Evolutionary conservation across 768 basidiomycete species (phyloP).

Genomic region (Baorangia bicolor): DNA sequence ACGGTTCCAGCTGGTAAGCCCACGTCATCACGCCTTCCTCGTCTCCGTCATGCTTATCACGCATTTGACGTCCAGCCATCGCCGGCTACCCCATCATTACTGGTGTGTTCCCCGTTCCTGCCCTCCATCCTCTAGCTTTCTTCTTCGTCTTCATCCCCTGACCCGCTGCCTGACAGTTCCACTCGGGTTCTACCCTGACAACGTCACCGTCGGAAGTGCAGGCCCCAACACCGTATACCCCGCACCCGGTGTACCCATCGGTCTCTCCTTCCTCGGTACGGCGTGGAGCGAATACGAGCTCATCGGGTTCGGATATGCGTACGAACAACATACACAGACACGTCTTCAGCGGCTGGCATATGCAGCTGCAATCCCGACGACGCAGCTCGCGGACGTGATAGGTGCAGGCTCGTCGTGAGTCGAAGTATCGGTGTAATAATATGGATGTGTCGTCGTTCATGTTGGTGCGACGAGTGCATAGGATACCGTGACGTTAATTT

Average conservation of each 20-base stretch:
- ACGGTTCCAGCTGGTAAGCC: constrained; percentile 21
- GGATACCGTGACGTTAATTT: neutral
- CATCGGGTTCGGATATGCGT: constrained; percentile 43
- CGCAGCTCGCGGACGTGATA: constrained; percentile 43
- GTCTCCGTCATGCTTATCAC: neutral
- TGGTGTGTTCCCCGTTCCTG: constrained; percentile 11
- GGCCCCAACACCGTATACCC: constrained; percentile 34
- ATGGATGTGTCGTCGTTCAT: neutral
- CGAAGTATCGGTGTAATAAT: too few species aligned
- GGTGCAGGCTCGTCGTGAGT: neutral
- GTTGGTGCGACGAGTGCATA: neutral
- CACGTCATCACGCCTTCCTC: neutral
- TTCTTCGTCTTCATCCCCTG: neutral
- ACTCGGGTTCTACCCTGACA: constrained; percentile 39
- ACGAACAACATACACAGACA: constrained; percentile 56
- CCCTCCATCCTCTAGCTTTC: too few species aligned
- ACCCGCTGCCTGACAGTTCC: constrained; percentile 23
- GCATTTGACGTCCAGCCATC: constrained; percentile 21
- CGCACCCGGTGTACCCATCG: constrained; percentile 42
- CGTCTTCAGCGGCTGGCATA: constrained; percentile 49
- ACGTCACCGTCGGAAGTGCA: constrained; percentile 33
- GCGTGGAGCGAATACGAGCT: constrained; percentile 44
- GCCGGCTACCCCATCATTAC: constrained; percentile 38
- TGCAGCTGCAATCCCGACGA: constrained; percentile 53
- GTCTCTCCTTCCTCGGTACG: constrained; percentile 43